These are phyloP conservation scores for Huntiella decipiens DNA, from an alignment of 2,329 filamentous ascomycete species.

Conservation along the genomic window DNA sequence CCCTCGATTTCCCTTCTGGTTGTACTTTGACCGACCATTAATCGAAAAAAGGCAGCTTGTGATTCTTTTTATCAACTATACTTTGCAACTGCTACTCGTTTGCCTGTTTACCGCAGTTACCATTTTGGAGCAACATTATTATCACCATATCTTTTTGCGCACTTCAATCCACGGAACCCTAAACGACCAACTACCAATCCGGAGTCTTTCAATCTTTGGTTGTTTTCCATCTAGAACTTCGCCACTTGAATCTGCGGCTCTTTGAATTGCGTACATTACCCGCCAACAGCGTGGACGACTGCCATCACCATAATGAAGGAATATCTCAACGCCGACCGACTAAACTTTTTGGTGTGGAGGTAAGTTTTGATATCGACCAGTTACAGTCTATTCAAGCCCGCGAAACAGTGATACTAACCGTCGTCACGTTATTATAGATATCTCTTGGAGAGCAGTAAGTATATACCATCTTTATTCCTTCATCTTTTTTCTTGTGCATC, in stretches of 20 bases:
- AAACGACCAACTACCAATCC: too few species aligned
- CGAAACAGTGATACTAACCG: slow-evolving; percentile 5
- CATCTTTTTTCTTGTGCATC: too few species aligned
- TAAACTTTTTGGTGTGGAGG: slow-evolving; percentile 56
- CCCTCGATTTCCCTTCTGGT: too few species aligned
- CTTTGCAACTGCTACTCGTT: too few species aligned
- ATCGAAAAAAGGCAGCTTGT: too few species aligned
- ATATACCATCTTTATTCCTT: slow-evolving; percentile 19
- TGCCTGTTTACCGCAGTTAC: too few species aligned
- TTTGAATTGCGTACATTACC: slow-evolving; percentile 2
- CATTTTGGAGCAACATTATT: too few species aligned
- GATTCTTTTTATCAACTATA: too few species aligned
- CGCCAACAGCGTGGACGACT: slow-evolving; percentile 1
- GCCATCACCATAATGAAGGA: slow-evolving; percentile 32
- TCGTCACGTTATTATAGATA: slow-evolving; percentile 24
- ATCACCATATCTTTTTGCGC: too few species aligned
- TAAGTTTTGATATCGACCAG: slow-evolving; percentile 23
- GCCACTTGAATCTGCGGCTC: too few species aligned
- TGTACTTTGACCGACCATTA: too few species aligned
- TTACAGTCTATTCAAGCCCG: neutral
- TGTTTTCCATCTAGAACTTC: neutral
- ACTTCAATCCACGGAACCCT: too few species aligned
- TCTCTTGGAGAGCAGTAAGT: slow-evolving; percentile 38
- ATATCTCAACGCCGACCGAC: slow-evolving; percentile 44
- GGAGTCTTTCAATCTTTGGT: neutral